Conservation (phyloP, 129 eudicot species). For the Flaveria sonorensis region DNA sequence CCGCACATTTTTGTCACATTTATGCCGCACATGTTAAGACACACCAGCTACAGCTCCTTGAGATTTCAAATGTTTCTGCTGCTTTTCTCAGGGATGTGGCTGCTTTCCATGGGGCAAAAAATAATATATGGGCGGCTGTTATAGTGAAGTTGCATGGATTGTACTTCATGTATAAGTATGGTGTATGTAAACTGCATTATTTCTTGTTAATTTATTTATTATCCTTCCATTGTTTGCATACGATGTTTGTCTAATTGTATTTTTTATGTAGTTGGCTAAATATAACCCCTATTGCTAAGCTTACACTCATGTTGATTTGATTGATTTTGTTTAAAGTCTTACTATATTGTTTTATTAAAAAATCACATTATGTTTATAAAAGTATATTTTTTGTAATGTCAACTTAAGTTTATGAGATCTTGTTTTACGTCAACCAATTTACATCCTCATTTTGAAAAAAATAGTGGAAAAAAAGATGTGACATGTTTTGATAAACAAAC, state of each 20-base stretch:
- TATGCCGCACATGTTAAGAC: background rate
- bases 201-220: slow-evolving; percentile 22
- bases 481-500: slow-evolving; percentile 17
- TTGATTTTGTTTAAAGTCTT: no score
- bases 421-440: no score
- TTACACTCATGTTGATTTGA: no score
- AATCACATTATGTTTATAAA: no score
- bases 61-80: background rate
- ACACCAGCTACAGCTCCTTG: background rate
- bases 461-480: background rate
- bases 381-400: no score
- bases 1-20: background rate
- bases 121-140: slow-evolving; percentile 26
- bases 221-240: slow-evolving; percentile 30
- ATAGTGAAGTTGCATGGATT: slow-evolving; percentile 18
- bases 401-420: no score
- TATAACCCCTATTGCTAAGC: no score
- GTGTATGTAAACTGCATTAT: slow-evolving; percentile 13
- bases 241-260: slow-evolving; percentile 19
- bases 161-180: slow-evolving; percentile 31
- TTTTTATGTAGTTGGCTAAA: no score
- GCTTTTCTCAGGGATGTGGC: slow-evolving; percentile 54
- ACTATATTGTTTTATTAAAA: no score
- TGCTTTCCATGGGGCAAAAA: slow-evolving; percentile 81
- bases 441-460: background rate